phyloP scores from a whole-genome alignment of 2,329 filamentous ascomycete species.

The Xylaria hypoxylon region DNA sequence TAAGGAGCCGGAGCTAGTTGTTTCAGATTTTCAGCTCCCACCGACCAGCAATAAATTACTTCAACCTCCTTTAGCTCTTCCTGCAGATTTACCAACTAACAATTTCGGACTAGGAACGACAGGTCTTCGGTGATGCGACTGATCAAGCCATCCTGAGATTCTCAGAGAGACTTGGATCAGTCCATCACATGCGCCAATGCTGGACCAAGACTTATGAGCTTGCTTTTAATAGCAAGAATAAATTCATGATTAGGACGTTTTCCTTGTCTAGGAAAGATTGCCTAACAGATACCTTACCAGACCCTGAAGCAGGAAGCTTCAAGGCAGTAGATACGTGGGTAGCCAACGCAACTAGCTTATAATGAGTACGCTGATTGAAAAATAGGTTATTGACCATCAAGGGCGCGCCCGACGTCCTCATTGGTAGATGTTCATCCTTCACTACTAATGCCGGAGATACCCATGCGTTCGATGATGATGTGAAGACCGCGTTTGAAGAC shows the following conservation, averaged over 20 bases:
- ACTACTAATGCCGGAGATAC: conserved; percentile 67
- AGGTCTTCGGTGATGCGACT: conserved; percentile 80
- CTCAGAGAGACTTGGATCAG: conserved; percentile 71
- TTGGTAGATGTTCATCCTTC: conserved; percentile 70
- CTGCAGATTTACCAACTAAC: background rate
- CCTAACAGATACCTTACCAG: conserved; percentile 54
- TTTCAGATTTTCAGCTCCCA: too few species aligned
- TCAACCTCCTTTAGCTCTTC: background rate
- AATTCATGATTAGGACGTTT: conserved; percentile 79
- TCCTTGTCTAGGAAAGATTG: conserved; percentile 56
- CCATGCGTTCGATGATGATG: conserved; percentile 60
- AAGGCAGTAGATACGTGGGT: conserved; percentile 54
- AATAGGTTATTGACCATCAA: conserved; percentile 76
- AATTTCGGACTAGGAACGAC: conserved; percentile 57
- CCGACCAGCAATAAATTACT: too few species aligned
- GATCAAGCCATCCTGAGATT: conserved; percentile 80
- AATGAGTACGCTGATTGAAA: conserved; percentile 55
- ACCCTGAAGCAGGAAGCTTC: conserved; percentile 52
- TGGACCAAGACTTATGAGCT: conserved; percentile 77
- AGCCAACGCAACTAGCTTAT: background rate
- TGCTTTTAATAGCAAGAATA: conserved; percentile 86
- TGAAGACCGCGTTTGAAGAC: conserved; percentile 61
- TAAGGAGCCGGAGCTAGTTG: too few species aligned
- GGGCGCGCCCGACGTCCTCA: conserved; percentile 79
- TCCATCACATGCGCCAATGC: conserved; percentile 68